These are phyloP conservation scores for Taxawa tesnikishii DNA, from an alignment of 2,329 filamentous ascomycete genomes.

Conservation along the genomic window DNA sequence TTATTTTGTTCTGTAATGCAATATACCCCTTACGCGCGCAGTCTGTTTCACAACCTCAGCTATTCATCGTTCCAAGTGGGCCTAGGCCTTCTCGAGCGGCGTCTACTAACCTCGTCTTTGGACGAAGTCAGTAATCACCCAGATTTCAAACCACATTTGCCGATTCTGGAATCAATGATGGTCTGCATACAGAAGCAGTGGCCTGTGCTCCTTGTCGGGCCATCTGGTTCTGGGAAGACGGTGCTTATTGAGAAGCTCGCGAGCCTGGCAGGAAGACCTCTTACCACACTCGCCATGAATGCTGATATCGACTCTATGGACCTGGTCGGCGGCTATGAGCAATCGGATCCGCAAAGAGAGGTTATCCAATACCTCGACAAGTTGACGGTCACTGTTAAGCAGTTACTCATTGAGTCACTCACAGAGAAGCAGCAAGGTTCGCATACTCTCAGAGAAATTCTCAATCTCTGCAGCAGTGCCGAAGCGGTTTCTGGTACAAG, in stretches of 20 bases:
- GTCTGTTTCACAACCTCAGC: conserved; percentile 61
- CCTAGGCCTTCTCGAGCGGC: conserved; percentile 55
- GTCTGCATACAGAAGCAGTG: conserved; percentile 77
- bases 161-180: conserved; percentile 74
- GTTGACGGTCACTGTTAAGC: no score
- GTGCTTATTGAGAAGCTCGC: conserved; percentile 68
- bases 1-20: conserved; percentile 58
- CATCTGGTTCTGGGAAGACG: conserved; percentile 80
- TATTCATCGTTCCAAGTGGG: conserved; percentile 63
- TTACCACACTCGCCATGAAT: conserved; percentile 81
- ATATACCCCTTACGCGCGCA: conserved; percentile 25
- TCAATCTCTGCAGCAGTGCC: no score
- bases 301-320: conserved; percentile 96
- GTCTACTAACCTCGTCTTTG: conserved; percentile 18
- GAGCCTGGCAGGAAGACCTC: conserved; percentile 59
- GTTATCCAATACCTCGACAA: conserved; percentile 48
- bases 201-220: conserved; percentile 78
- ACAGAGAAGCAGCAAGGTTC: no score
- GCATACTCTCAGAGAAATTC: no score
- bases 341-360: conserved; percentile 70
- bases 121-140: conserved; percentile 1
- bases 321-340: conserved; percentile 91
- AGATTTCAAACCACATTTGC: conserved; percentile 37
- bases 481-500: no score
- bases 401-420: no score